Percentiles rank a stretch among this genome's conserved stretches.
phyloP scores from a whole-genome alignment of 23 red algal genomes.

The Gracilaria domingensis region DNA sequence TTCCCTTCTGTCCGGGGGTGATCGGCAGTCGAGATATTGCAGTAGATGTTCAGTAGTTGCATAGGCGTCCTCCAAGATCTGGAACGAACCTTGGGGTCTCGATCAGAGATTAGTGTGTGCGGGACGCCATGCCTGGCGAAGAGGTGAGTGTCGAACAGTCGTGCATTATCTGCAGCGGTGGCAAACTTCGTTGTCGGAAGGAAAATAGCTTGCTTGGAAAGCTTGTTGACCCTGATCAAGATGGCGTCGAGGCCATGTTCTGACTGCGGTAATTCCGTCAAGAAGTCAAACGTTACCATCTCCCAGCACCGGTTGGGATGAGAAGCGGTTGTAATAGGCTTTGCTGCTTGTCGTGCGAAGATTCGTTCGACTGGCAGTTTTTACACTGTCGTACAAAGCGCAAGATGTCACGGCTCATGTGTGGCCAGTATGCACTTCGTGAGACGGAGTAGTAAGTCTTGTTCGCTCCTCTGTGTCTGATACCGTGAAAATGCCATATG shows the following conservation, averaged over 20 bases:
- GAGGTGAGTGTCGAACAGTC: neutral
- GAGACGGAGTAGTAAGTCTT: slow-evolving; percentile 10
- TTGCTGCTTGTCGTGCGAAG: neutral
- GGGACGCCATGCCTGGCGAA: slow-evolving; percentile 27
- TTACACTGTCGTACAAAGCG: neutral
- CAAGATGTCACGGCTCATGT: slow-evolving; percentile 2
- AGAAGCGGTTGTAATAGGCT: neutral
- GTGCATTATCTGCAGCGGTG: neutral
- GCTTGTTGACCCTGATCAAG: neutral
- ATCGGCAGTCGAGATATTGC: slow-evolving; percentile 1
- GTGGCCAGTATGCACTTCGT: neutral
- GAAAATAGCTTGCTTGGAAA: neutral
- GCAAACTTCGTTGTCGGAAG: neutral
- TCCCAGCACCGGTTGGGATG: slow-evolving; percentile 31
- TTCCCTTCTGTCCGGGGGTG: neutral
- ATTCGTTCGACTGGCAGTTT: slow-evolving; percentile 13
- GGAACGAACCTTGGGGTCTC: neutral
- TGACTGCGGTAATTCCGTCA: neutral
- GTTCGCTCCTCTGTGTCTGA: neutral
- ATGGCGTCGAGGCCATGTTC: slow-evolving; percentile 16
- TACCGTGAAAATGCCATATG: neutral
- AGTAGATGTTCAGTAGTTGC: neutral
- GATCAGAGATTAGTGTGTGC: neutral
- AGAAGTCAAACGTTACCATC: slow-evolving; percentile 16
- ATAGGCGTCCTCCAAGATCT: neutral